phyloP scores from a whole-genome alignment of 495 filamentous ascomycete genomes.

The Melanomma pulvis-pyrius region DNA sequence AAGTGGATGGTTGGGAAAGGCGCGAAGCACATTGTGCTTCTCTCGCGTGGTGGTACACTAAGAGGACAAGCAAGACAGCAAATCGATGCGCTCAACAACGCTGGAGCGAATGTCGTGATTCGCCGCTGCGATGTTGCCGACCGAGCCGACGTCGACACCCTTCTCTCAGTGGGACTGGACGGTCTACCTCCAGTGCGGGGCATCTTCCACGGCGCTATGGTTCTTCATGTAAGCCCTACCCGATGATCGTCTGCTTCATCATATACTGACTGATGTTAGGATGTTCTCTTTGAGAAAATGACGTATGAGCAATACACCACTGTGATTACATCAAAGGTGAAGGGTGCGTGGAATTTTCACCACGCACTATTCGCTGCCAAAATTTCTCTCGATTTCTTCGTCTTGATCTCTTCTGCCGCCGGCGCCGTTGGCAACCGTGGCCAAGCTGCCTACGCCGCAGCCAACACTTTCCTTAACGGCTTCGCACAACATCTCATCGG shows the following conservation, averaged over 20 bases:
- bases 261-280: slow-evolving; percentile 1
- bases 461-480: no score
- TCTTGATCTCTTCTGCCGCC: slow-evolving; percentile 15
- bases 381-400: slow-evolving; percentile 35
- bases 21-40: slow-evolving; percentile 27
- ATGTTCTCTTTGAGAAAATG: slow-evolving; percentile 24
- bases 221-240: slow-evolving; percentile 4
- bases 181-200: slow-evolving; percentile 14
- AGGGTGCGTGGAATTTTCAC: slow-evolving; percentile 21
- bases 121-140: slow-evolving; percentile 18
- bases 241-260: not conserved
- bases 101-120: slow-evolving; percentile 1
- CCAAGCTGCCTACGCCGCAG: no score
- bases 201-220: slow-evolving; percentile 31
- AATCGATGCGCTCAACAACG: slow-evolving; percentile 4
- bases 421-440: slow-evolving; percentile 11
- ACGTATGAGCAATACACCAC: not conserved
- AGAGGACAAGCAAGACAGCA: slow-evolving; percentile 1
- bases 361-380: not conserved
- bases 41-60: slow-evolving; percentile 20
- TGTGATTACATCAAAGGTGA: slow-evolving; percentile 8
- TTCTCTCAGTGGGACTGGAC: not conserved
- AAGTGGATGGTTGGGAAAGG: slow-evolving; percentile 31
- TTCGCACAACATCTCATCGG: no score
- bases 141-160: not conserved